Base-by-base conservation (phyloP, 306 rosid species). In the Quercus berberidifolia region DNA sequence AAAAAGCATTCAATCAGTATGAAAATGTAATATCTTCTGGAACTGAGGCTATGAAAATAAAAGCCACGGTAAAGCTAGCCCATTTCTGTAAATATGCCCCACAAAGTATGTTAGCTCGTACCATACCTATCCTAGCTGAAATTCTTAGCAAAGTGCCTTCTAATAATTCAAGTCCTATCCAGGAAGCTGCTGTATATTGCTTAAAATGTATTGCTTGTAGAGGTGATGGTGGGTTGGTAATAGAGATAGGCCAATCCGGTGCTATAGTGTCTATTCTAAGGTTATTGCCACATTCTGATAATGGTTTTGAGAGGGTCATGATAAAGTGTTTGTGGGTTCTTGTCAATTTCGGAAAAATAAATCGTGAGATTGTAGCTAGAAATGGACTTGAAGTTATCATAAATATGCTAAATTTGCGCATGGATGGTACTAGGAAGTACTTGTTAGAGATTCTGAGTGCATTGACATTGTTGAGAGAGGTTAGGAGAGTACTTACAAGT, bases 371-470 rank as follows among this genome's bases (percentile, higher is more conserved):
- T 43, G 79, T 88, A 59, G 85, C 80, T 21, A 54, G 71, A 35
- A 72, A 60, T 75, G 88, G 88, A 28, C 69, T 86, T 17, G 83
- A 77, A 46, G 51, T 75, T 51, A 60, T 88, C 11, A 26, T 83
- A 19, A 5, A n/a, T 73, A 74, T 79, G 85, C 75, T 88, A 74
- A 75, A 64, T 52, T 81, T 83, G 17, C 33, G 59, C 7, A 15
- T 23, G 1, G 3, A 70, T 77, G 83, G 31, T 64, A 58, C 28
- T 62, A 71, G 88, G 30, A 5, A 28, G 63, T 82, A 84, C 30
- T 54, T 84, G 80, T 75, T 88, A n/a, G 92, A 86, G 74, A 88
- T 86, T 79, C 59, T 88, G 82, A 86, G 90, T 28, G 83, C 78
- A 15, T 71, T 86, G 80, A 75, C 86, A 5, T 54, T 86, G 85